Evolutionary conservation across 345 rosid genomes (phyloP).

Genomic region (Aquilaria yunnanensis): DNA sequence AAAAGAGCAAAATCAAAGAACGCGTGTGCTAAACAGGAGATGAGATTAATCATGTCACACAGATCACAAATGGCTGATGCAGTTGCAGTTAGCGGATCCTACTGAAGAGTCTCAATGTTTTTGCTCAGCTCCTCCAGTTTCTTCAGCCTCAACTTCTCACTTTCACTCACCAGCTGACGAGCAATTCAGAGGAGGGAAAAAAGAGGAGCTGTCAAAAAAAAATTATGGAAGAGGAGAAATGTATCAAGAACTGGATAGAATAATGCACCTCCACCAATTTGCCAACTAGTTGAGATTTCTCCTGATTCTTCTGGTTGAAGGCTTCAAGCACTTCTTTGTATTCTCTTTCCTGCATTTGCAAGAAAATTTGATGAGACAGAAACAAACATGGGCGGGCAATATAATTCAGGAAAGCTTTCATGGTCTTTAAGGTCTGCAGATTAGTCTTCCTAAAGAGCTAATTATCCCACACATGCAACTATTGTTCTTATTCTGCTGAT

Average conservation of each 20-base stretch:
- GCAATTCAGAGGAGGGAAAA: background rate
- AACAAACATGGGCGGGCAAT: background rate
- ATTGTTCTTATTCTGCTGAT: no score
- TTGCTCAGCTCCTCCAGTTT: constrained; percentile 90
- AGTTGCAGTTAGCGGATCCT: constrained; percentile 6
- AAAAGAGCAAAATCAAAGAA: background rate
- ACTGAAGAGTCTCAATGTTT: constrained; percentile 42
- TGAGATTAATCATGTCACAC: constrained; percentile 23
- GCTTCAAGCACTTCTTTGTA: constrained; percentile 85
- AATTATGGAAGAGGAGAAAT: background rate
- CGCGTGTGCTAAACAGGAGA: constrained; percentile 7
- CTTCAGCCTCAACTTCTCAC: constrained; percentile 74
- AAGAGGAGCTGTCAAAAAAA: background rate
- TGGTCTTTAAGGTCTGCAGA: no score
- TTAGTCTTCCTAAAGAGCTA: no score
- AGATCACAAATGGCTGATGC: constrained; percentile 10
- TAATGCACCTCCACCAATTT: constrained; percentile 73
- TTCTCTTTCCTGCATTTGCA: constrained; percentile 66
- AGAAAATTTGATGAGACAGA: constrained; percentile 1
- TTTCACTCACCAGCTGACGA: constrained; percentile 66
- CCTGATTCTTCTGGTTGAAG: constrained; percentile 83
- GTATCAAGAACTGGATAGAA: background rate
- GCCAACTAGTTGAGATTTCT: constrained; percentile 62
- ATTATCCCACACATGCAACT: no score
- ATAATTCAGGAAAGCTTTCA: no score